Base-by-base conservation (phyloP, 1,139 yeast genomes). In the Nakaseomyces sp. region DNA sequence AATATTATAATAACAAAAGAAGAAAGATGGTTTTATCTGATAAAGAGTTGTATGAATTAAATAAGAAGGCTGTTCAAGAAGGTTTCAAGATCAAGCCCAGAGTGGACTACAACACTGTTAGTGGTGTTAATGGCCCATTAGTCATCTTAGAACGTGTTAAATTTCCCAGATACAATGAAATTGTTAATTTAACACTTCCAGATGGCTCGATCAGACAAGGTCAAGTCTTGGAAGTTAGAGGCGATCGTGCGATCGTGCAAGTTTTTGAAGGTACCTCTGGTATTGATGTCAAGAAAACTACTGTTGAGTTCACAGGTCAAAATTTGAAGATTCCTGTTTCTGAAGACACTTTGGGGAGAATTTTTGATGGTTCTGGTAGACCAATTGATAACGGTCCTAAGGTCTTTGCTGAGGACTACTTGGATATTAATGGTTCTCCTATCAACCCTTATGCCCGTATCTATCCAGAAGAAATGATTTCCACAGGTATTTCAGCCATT, bases 391-490 rank as follows among this genome's bases (percentile, higher is more conserved):
- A 87, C 60, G 99, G 99, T 49, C 99, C 99, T 53, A 85, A 85
- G 69, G 95, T 91, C 47, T 84, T 91, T 64, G 98, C 99, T 44
- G 99, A 91, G 69, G 99, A 91, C 67, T 91, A 87, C 67, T 74
- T 93, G 67, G 99, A 91, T 67, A 93, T 91, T 63, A 91, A 91
- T 66, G 99, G 99, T 49, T 88, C 97, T 36, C 98, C 99, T 60
- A 91, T 91, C 66, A 91, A 91, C 65, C 99, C 99, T 43, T 91
- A 71, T 66, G 94, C 96, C 42, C 93, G 99, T 73, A 91, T 91
- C 57, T 91, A 93, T 65, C 99, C 99, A 19, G 98, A 91, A 73
- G 99, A 91, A 74, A 91, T 91, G 98, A 91, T 91, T 60, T 88
- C 96, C 45, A 91, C 98, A 22, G 99, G 99, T 77, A 76, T 91